These are phyloP conservation scores for Rhizopus delemar DNA, from an alignment of 371 early-diverging fungal species.

Conservation along the genomic window DNA sequence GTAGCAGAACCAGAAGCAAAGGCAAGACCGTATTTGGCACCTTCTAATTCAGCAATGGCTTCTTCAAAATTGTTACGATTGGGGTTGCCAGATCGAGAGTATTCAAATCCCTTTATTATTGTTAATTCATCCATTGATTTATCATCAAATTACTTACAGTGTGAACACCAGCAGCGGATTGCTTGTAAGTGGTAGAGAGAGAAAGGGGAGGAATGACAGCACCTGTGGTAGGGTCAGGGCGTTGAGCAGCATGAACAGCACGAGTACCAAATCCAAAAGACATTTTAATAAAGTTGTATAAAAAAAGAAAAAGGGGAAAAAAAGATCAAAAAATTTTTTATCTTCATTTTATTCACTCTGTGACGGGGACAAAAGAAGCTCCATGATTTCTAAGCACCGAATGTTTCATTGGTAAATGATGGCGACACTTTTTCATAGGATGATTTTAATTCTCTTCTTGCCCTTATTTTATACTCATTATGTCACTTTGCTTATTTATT, in stretches of 20 bases:
- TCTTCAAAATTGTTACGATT: constrained; percentile 88
- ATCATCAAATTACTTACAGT: constrained; percentile 53
- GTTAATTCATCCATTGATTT: constrained; percentile 12
- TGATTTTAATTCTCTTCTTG: background rate
- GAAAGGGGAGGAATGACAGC: constrained; percentile 96
- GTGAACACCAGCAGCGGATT: constrained; percentile 88
- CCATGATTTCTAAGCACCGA: constrained; percentile 6
- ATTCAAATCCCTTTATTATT: constrained; percentile 80
- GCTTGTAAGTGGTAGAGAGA: constrained; percentile 95
- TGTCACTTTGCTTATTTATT: background rate
- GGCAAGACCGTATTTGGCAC: constrained; percentile 89
- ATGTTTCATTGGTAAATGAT: constrained; percentile 20
- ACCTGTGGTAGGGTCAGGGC: constrained; percentile 81
- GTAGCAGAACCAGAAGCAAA: constrained; percentile 93
- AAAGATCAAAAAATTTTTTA: constrained; percentile 9
- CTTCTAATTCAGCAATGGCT: constrained; percentile 90
- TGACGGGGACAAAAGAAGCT: constrained; percentile 18
- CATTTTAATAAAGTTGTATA: constrained; percentile 20
- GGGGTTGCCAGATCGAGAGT: constrained; percentile 96
- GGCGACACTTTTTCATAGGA: constrained; percentile 16
- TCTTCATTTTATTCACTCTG: constrained; percentile 13
- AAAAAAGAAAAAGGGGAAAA: constrained; percentile 2
- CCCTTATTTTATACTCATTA: background rate
- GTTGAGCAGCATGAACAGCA: constrained; percentile 91
- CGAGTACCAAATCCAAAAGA: constrained; percentile 78